These are phyloP conservation scores for Prosopis cineraria DNA, from an alignment of 306 rosid species.

Conservation along the genomic window DNA sequence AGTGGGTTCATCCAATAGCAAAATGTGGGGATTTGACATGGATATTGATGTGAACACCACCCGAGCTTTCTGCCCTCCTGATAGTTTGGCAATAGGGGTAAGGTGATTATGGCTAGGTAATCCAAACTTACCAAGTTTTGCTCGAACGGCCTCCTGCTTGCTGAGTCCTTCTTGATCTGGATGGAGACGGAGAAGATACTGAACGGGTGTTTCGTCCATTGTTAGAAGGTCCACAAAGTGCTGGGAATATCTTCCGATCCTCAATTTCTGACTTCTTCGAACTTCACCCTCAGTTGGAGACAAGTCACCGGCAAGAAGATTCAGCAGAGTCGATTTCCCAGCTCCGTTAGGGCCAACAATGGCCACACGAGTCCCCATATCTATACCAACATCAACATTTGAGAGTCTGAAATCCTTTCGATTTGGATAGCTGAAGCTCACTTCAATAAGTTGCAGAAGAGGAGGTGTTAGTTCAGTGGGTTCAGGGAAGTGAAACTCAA, in stretches of 20 bases:
- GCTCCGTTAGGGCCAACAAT: slow-evolving; percentile 68
- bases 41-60: slow-evolving; percentile 69
- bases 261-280: slow-evolving; percentile 61
- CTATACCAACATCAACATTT: slow-evolving; percentile 56
- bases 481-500: slow-evolving; percentile 64
- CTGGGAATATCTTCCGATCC: slow-evolving; percentile 60
- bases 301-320: slow-evolving; percentile 67
- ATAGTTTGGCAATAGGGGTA: slow-evolving; percentile 61
- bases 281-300: slow-evolving; percentile 59
- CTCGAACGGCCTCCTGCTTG: slow-evolving; percentile 67
- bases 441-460: slow-evolving; percentile 64
- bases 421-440: slow-evolving; percentile 60
- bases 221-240: slow-evolving; percentile 64
- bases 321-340: slow-evolving; percentile 59
- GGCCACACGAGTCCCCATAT: slow-evolving; percentile 64
- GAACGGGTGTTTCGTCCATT: slow-evolving; percentile 61
- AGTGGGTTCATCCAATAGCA: slow-evolving; percentile 62
- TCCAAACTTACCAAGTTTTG: slow-evolving; percentile 61
- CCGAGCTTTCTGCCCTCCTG: slow-evolving; percentile 63
- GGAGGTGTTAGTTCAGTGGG: slow-evolving; percentile 68
- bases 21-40: slow-evolving; percentile 65
- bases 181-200: slow-evolving; percentile 65
- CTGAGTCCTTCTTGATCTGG: slow-evolving; percentile 68
- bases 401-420: slow-evolving; percentile 55
- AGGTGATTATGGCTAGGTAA: slow-evolving; percentile 70